Evolutionary conservation across 495 filamentous ascomycete species (phyloP).

Genomic region (Penicillium lagena): DNA sequence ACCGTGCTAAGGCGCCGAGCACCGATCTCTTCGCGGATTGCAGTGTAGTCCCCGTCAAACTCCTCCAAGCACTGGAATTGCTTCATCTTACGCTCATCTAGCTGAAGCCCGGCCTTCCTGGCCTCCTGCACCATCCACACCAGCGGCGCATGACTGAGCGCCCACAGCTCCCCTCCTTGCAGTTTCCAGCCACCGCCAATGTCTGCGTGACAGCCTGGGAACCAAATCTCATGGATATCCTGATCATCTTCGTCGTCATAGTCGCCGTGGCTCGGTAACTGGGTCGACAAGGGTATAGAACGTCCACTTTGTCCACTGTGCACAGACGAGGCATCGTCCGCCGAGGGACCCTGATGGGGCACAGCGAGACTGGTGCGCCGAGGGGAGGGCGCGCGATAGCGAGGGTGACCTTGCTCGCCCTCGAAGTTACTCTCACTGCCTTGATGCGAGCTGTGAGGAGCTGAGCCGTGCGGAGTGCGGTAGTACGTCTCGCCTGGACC

Average conservation of each 20-base stretch:
- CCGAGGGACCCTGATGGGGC: conserved; percentile 18
- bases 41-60: conserved; percentile 34
- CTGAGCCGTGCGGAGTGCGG: conserved; percentile 23
- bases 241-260: conserved; percentile 55
- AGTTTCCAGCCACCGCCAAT: conserved; percentile 81
- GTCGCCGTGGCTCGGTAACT: conserved; percentile 42
- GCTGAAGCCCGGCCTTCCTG: conserved; percentile 62
- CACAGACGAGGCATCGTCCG: conserved; percentile 31
- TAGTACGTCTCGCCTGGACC: conserved; percentile 28
- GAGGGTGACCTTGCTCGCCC: conserved; percentile 3
- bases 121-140: conserved; percentile 85
- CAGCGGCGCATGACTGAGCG: conserved; percentile 68
- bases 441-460: conserved; percentile 4
- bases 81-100: conserved; percentile 62
- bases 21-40: conserved; percentile 36
- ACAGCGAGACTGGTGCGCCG: conserved; percentile 22
- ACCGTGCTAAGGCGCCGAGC: conserved; percentile 15
- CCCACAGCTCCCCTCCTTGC: conserved; percentile 42
- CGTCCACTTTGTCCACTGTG: conserved; percentile 31
- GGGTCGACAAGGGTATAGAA: conserved; percentile 31
- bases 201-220: conserved; percentile 75
- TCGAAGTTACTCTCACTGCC: conserved; percentile 7
- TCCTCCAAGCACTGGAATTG: conserved; percentile 57
- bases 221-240: conserved; percentile 82
- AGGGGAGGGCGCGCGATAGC: conserved; percentile 40